Evolutionary conservation across 805 yeast genomes (phyloP).

Genomic region (Starmerella bacillaris): DNA sequence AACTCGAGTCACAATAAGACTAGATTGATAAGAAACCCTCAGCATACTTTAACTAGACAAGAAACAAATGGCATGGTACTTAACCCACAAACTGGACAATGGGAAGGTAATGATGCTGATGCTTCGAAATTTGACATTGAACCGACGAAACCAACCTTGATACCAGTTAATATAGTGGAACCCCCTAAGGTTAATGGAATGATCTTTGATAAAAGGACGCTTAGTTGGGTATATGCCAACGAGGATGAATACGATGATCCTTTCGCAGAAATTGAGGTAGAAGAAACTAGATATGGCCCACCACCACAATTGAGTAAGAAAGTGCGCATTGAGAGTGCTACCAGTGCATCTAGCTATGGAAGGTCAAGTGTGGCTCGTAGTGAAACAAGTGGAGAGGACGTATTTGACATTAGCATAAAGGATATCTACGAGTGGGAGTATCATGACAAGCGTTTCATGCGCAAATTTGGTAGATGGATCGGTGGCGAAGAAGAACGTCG

Average conservation of each 20-base stretch:
- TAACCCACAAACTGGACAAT: conserved; percentile 15
- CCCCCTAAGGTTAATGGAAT: conserved; percentile 9
- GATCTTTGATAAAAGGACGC: conserved; percentile 16
- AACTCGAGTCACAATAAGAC: conserved; percentile 4
- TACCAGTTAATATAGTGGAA: conserved; percentile 5
- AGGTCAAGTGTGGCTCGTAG: conserved; percentile 13
- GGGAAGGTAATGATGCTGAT: conserved; percentile 19
- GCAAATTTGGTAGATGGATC: conserved; percentile 20
- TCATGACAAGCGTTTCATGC: conserved; percentile 17
- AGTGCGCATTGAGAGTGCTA: conserved; percentile 8
- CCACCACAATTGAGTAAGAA: not conserved
- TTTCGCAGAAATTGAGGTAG: conserved; percentile 15
- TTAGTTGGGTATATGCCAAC: conserved; percentile 16
- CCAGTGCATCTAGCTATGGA: conserved; percentile 6
- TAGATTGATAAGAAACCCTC: conserved; percentile 13
- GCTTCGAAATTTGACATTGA: conserved; percentile 13
- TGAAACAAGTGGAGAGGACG: conserved; percentile 14
- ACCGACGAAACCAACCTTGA: conserved; percentile 6
- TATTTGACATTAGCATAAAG: conserved; percentile 13
- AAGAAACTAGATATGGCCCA: too few relatives aligned
- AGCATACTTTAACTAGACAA: conserved; percentile 4
- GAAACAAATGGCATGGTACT: conserved; percentile 18
- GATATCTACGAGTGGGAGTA: conserved; percentile 16
- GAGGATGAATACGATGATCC: conserved; percentile 18
- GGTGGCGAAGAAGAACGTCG: conserved; percentile 15